These are phyloP conservation scores for Lentinula raphanica DNA, from an alignment of 768 basidiomycete genomes.

Conservation along the genomic window DNA sequence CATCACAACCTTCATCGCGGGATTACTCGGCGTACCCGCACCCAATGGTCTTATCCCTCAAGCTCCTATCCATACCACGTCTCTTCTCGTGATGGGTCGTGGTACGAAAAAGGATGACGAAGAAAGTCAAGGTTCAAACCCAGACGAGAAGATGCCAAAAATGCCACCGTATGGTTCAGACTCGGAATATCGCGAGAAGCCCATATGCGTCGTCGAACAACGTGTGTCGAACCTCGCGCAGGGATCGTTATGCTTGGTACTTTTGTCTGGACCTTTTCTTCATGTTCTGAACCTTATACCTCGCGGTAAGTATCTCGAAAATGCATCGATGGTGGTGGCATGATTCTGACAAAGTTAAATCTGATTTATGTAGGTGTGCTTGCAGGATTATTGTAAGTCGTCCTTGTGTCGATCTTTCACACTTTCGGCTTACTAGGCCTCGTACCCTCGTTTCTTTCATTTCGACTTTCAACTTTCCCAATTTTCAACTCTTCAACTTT, in stretches of 20 bases:
- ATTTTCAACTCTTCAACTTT: too few relatives aligned
- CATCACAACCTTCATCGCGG: constrained; percentile 83
- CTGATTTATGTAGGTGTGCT: constrained; percentile 45
- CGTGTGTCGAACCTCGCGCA: constrained; percentile 89
- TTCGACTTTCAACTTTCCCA: too few relatives aligned
- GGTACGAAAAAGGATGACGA: constrained; percentile 32
- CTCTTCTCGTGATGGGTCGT: constrained; percentile 65
- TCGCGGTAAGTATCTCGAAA: constrained; percentile 35
- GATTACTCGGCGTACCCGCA: constrained; percentile 80
- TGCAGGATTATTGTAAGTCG: constrained; percentile 77
- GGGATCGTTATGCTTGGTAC: constrained; percentile 70
- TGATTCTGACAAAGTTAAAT: neutral
- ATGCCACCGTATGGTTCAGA: too few relatives aligned
- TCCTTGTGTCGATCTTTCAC: too few relatives aligned
- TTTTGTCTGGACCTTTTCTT: constrained; percentile 79
- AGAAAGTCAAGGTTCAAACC: constrained; percentile 10
- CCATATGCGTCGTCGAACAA: constrained; percentile 82
- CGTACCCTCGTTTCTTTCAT: too few relatives aligned
- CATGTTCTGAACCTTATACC: constrained; percentile 78
- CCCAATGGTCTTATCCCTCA: constrained; percentile 84
- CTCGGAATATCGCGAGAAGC: constrained; percentile 38
- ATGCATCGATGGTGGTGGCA: too few relatives aligned
- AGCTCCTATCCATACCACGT: constrained; percentile 89
- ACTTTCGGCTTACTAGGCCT: too few relatives aligned
- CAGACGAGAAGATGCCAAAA: neutral